A percentile compares a stretch with the other conserved stretches of the same genome.
Conservation (phyloP, 208 protist genomes). For the Tritrichomonas foetus region DNA sequence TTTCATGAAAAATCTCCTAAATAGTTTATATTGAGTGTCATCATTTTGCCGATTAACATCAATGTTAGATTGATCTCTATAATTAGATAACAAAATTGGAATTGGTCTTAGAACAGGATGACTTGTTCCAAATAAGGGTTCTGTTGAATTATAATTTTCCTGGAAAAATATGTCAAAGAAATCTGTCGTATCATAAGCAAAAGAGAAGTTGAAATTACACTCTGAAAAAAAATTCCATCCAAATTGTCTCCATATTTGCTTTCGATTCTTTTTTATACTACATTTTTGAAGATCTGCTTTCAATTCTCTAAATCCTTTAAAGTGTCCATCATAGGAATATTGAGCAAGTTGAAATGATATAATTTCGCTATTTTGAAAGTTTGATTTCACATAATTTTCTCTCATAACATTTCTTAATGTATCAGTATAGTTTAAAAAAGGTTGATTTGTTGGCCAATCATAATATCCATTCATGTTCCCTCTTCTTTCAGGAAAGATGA, state of each 20-base stretch:
- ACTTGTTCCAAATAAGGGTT: background rate
- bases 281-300: background rate
- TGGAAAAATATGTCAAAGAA: background rate
- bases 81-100: background rate
- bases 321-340: background rate
- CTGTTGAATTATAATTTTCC: background rate
- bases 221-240: background rate
- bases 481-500: background rate
- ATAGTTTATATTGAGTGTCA: background rate
- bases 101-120: background rate
- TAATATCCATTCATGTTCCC: background rate
- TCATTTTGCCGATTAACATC: background rate
- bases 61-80: background rate
- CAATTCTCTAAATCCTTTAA: background rate
- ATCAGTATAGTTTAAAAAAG: background rate
- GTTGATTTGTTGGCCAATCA: background rate
- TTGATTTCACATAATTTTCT: background rate
- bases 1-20: background rate
- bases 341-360: background rate
- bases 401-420: background rate
- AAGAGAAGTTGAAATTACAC: background rate
- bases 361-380: background rate
- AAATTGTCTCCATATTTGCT: background rate
- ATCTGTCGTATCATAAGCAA: slow-evolving; percentile 8
- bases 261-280: background rate